A percentile compares a stretch with the other conserved stretches of the same genome.
These are phyloP conservation scores for Candida hispaniensis DNA, from an alignment of 805 yeast genomes.

Conservation along the genomic window DNA sequence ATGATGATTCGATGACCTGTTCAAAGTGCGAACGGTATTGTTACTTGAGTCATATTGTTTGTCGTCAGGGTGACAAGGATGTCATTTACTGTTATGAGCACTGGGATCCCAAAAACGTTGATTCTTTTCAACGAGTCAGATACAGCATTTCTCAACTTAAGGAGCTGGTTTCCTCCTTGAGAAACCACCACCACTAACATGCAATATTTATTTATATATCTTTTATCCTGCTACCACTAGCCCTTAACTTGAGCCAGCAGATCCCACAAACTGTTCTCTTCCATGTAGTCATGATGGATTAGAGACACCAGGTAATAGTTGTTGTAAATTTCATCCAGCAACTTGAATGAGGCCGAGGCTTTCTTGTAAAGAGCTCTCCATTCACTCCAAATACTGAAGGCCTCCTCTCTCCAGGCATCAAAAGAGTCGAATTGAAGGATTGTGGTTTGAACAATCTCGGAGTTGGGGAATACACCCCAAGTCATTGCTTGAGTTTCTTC, in stretches of 20 bases:
- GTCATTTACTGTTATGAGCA: slow-evolving; percentile 13
- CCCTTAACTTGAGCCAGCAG: slow-evolving; percentile 9
- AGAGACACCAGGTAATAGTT: slow-evolving; percentile 71
- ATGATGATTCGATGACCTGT: slow-evolving; percentile 22
- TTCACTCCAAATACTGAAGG: slow-evolving; percentile 79
- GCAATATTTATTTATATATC: background rate
- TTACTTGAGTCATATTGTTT: slow-evolving; percentile 21
- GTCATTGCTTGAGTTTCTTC: slow-evolving; percentile 71
- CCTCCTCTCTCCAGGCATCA: slow-evolving; percentile 94
- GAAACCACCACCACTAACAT: slow-evolving; percentile 2
- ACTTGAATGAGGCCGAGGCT: slow-evolving; percentile 40
- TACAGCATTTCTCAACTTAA: too few relatives aligned
- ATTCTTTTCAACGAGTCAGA: too few relatives aligned
- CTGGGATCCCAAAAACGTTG: slow-evolving; percentile 8
- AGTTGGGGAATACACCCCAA: slow-evolving; percentile 94
- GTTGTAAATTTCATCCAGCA: slow-evolving; percentile 51
- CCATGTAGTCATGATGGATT: slow-evolving; percentile 72
- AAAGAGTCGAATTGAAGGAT: slow-evolving; percentile 87
- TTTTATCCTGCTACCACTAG: background rate
- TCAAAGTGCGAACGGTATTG: slow-evolving; percentile 21
- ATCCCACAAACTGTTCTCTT: slow-evolving; percentile 64
- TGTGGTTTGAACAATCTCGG: slow-evolving; percentile 85
- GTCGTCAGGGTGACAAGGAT: too few relatives aligned
- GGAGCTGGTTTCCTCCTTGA: too few relatives aligned
- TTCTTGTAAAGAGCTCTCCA: slow-evolving; percentile 77